Conservation (phyloP, 2,329 filamentous ascomycete species). For the Alternaria ethzedia region DNA sequence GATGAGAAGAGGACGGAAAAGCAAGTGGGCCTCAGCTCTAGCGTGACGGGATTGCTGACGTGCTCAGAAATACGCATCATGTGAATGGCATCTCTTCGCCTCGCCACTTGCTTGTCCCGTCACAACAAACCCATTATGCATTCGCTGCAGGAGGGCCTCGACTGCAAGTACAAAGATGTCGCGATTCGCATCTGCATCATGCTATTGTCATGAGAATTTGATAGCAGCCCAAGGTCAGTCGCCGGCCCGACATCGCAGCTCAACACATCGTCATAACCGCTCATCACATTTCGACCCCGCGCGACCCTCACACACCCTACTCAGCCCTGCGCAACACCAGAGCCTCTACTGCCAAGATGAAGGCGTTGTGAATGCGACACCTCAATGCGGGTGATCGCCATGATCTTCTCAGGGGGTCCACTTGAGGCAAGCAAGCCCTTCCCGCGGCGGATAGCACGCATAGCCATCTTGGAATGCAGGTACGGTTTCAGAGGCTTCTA, state of each 20-base stretch:
- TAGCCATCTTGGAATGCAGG: background rate
- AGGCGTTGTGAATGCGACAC: background rate
- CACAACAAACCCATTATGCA: background rate
- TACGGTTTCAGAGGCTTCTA: slow-evolving; percentile 1
- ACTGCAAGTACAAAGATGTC: background rate
- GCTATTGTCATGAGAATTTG: background rate
- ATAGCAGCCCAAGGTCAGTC: background rate
- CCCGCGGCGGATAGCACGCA: background rate
- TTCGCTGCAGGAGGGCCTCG: background rate
- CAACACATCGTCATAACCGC: background rate
- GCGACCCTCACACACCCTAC: background rate
- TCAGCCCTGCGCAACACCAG: background rate
- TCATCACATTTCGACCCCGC: background rate
- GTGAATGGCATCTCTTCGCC: background rate
- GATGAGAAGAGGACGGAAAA: background rate
- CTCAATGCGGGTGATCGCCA: background rate
- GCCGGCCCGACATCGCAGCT: background rate
- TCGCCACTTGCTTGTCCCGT: background rate
- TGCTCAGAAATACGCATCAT: background rate
- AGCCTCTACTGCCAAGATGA: background rate
- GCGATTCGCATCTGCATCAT: background rate
- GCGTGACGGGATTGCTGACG: background rate
- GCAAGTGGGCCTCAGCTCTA: background rate
- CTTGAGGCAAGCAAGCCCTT: background rate
- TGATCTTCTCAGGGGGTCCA: background rate